phyloP scores from a whole-genome alignment of 129 eudicot species.

The Arctium lappa region DNA sequence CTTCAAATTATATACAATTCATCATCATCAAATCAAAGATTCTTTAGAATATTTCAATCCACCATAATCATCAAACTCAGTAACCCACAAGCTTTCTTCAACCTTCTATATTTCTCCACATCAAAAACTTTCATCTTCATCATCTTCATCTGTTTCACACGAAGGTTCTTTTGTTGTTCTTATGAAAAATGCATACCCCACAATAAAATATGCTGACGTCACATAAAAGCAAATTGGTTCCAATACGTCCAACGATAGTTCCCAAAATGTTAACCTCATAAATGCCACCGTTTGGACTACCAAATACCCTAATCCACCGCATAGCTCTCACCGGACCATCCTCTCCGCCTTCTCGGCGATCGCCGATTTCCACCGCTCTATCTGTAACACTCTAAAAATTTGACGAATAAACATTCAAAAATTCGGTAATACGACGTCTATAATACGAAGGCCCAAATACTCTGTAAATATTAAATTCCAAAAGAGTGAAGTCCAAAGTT shows the following conservation, averaged over 20 bases:
- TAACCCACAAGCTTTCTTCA: conserved; percentile 41
- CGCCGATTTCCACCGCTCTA: conserved; percentile 56
- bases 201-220: conserved; percentile 85
- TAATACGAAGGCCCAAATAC: no score
- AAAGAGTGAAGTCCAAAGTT: no score
- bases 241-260: conserved; percentile 96
- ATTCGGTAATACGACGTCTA: no score
- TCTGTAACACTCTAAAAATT: neutral
- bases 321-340: conserved; percentile 66
- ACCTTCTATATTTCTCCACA: conserved; percentile 53
- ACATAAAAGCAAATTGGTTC: conserved; percentile 94
- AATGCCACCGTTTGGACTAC: conserved; percentile 81
- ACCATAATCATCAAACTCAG: conserved; percentile 20
- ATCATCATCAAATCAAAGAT: neutral
- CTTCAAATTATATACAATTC: neutral
- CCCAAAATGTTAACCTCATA: conserved; percentile 97
- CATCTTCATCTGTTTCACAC: conserved; percentile 51
- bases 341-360: conserved; percentile 65
- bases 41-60: neutral
- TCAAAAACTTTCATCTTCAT: conserved; percentile 65
- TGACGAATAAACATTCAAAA: no score
- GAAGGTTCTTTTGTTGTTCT: conserved; percentile 78
- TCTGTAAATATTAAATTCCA: no score
- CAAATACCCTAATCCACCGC: conserved; percentile 73
- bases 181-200: conserved; percentile 82